Evolutionary conservation across 768 basidiomycete genomes (phyloP).

Genomic region (Amanita phalloides): DNA sequence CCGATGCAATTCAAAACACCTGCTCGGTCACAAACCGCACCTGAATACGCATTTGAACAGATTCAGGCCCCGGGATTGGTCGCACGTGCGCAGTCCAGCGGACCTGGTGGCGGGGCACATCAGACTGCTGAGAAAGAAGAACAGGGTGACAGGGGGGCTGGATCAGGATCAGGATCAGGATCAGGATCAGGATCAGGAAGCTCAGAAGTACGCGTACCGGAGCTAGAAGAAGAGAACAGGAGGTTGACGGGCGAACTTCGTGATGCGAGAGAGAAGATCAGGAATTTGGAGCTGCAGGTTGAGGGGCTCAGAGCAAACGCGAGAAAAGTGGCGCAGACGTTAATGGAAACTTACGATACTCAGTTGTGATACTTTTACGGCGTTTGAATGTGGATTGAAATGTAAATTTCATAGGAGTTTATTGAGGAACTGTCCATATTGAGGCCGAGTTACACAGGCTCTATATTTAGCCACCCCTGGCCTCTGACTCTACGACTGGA

Average conservation of each 20-base stretch:
- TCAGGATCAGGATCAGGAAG: not conserved
- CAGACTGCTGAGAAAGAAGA: not conserved
- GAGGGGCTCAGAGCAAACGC: slow-evolving; percentile 70
- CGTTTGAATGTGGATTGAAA: not conserved
- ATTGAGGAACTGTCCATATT: not conserved
- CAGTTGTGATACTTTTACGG: not conserved
- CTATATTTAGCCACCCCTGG: no score
- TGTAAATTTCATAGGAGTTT: no score
- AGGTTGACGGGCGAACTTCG: slow-evolving; percentile 56
- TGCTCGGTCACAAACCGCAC: not conserved
- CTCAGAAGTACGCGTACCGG: not conserved
- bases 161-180: not conserved
- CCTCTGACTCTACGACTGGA: no score
- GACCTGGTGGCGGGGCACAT: not conserved
- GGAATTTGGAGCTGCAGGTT: slow-evolving; percentile 75
- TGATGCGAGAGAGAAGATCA: slow-evolving; percentile 72
- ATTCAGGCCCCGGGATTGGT: not conserved
- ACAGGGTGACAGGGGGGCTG: not conserved
- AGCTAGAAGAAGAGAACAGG: slow-evolving; percentile 46
- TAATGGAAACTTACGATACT: slow-evolving; percentile 23
- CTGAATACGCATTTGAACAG: not conserved
- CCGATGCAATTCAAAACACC: not conserved
- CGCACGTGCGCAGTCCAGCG: not conserved
- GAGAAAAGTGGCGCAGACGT: slow-evolving; percentile 58
- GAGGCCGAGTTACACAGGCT: not conserved